Evolutionary conservation across 306 rosid genomes (phyloP).

Genomic region (Corylus heterophylla): DNA sequence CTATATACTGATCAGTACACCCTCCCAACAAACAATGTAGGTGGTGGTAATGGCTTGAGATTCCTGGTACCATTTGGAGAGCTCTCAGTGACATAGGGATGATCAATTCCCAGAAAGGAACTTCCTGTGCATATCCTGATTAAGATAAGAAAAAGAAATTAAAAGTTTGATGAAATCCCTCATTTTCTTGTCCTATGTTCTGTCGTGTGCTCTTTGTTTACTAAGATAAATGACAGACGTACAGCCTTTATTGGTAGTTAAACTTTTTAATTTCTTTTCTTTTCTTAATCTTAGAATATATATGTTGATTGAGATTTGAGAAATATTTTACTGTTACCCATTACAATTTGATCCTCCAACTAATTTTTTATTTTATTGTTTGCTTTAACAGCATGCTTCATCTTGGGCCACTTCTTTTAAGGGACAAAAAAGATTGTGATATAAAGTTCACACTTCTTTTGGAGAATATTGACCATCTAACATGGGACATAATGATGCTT

Average conservation of each 20-base stretch:
- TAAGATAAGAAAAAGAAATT: too few relatives aligned
- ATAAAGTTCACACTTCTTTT: neutral
- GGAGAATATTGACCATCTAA: neutral
- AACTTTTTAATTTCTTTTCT: neutral
- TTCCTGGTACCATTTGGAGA: too few relatives aligned
- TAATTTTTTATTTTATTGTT: neutral
- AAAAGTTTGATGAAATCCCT: neutral
- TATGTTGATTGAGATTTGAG: neutral
- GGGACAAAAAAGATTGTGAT: neutral
- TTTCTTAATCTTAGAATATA: neutral
- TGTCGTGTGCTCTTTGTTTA: neutral
- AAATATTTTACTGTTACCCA: neutral
- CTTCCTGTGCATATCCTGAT: too few relatives aligned
- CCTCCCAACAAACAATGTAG: too few relatives aligned
- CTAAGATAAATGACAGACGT: neutral
- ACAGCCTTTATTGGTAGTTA: neutral
- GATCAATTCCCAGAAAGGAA: too few relatives aligned
- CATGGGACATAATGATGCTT: slow-evolving; percentile 1
- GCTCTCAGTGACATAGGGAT: too few relatives aligned
- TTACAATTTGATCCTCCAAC: neutral
- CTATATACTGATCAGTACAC: too few relatives aligned
- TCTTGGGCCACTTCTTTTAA: neutral
- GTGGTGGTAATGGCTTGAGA: too few relatives aligned
- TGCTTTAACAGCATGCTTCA: slow-evolving; percentile 4
- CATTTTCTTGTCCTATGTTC: neutral